phyloP scores from a whole-genome alignment of 805 yeast genomes.

The Wickerhamomyces tratensis region DNA sequence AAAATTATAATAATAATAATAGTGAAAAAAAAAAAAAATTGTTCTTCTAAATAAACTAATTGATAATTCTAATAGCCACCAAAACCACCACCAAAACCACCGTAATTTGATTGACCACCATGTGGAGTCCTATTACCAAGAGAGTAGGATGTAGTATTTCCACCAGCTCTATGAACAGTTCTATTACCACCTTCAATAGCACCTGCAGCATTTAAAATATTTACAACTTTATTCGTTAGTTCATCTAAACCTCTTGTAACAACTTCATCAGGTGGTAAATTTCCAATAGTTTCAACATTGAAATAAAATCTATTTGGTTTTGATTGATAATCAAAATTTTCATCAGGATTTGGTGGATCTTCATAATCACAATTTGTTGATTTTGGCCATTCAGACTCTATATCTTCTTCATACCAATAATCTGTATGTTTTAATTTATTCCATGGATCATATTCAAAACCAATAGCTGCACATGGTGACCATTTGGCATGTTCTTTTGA shows the following conservation, averaged over 20 bases:
- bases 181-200: conserved; percentile 36
- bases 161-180: conserved; percentile 31
- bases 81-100: conserved; percentile 7
- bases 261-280: conserved; percentile 81
- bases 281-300: conserved; percentile 90
- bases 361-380: conserved; percentile 89
- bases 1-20: no score
- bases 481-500: conserved; percentile 98
- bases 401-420: conserved; percentile 90
- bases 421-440: conserved; percentile 93
- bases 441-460: conserved; percentile 99
- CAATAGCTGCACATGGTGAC: conserved; percentile 94
- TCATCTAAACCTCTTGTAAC: conserved; percentile 77
- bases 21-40: no score
- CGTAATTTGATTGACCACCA: conserved; percentile 22
- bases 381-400: conserved; percentile 89
- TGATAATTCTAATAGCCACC: background rate
- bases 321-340: conserved; percentile 76
- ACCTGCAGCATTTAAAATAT: conserved; percentile 64
- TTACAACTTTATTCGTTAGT: conserved; percentile 84
- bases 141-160: conserved; percentile 1
- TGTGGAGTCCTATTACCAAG: conserved; percentile 13
- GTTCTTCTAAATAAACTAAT: no score
- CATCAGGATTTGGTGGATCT: conserved; percentile 87
- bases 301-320: conserved; percentile 75